A percentile compares a stretch with the other conserved stretches of the same genome.
Conservation (phyloP, 331 rosid genomes). For the Rosa hybrid region DNA sequence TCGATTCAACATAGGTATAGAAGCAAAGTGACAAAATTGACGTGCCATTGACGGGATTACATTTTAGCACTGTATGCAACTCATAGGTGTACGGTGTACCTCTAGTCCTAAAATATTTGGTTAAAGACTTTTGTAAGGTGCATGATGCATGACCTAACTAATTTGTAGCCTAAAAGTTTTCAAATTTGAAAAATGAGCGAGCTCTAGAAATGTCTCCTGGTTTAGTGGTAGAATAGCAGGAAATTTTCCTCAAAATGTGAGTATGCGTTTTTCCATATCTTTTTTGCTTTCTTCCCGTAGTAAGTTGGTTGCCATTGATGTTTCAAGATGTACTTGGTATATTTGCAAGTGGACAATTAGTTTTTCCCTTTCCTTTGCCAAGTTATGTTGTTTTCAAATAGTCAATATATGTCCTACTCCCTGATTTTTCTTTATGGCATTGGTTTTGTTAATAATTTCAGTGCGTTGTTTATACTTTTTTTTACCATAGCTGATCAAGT, state of each 20-base stretch:
- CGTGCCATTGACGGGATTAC: background rate
- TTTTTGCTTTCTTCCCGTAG: background rate
- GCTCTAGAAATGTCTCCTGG: background rate
- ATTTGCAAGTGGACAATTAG: background rate
- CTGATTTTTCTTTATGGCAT: background rate
- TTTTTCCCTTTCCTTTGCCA: background rate
- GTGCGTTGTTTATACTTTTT: constrained; percentile 11
- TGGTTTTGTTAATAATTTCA: background rate
- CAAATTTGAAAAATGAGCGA: background rate
- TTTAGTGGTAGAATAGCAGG: background rate
- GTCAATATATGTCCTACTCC: constrained; percentile 1
- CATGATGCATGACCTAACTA: background rate
- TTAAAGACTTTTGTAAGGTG: background rate
- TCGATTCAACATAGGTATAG: background rate
- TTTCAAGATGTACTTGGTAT: background rate
- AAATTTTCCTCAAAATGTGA: background rate
- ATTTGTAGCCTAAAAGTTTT: background rate
- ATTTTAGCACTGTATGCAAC: background rate
- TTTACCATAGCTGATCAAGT: constrained; percentile 29
- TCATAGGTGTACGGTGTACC: background rate
- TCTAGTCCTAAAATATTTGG: background rate
- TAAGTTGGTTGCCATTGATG: background rate
- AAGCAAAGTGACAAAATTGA: constrained; percentile 5
- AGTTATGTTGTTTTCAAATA: constrained; percentile 1
- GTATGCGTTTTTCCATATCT: background rate